A percentile compares a stretch with the other conserved stretches of the same genome.
Evolutionary conservation across 169 alveolate species (phyloP).

Genomic region (Plasmodium cynomolgi): DNA sequence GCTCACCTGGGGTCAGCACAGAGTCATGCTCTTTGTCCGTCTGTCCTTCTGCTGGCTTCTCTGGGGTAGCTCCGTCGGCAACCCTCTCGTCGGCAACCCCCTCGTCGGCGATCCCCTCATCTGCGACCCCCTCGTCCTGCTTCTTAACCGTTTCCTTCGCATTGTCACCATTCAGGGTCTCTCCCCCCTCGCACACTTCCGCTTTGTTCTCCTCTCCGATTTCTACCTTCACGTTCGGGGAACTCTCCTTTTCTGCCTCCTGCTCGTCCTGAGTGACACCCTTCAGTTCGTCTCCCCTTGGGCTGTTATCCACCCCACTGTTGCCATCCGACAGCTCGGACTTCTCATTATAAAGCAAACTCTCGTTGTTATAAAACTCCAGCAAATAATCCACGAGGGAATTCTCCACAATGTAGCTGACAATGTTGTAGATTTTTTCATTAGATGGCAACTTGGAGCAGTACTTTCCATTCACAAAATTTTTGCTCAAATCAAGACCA

Average conservation of each 20-base stretch:
- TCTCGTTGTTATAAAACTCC: slow-evolving; percentile 44
- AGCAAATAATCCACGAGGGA: slow-evolving; percentile 19
- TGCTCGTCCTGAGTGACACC: neutral
- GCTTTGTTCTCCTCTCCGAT: neutral
- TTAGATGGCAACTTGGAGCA: slow-evolving; percentile 21
- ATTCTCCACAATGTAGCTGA: slow-evolving; percentile 30
- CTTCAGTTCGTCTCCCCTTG: neutral
- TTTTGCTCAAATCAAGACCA: slow-evolving; percentile 41
- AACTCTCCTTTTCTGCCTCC: neutral
- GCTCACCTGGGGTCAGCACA: neutral
- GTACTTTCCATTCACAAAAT: slow-evolving; percentile 53
- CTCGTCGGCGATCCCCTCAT: neutral
- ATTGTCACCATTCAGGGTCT: neutral
- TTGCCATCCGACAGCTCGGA: neutral
- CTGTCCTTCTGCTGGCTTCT: neutral
- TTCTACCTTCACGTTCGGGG: neutral
- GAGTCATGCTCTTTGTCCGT: neutral
- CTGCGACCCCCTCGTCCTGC: neutral
- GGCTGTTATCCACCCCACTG: neutral
- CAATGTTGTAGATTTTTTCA: slow-evolving; percentile 49
- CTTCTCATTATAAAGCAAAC: slow-evolving; percentile 21
- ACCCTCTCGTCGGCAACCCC: neutral
- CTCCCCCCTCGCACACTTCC: neutral
- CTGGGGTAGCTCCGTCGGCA: neutral
- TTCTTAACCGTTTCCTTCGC: neutral